Percentiles rank a stretch among this genome's conserved stretches.
These are phyloP conservation scores for Truncatella angustata DNA, from an alignment of 2,329 filamentous ascomycete species.

Conservation along the genomic window DNA sequence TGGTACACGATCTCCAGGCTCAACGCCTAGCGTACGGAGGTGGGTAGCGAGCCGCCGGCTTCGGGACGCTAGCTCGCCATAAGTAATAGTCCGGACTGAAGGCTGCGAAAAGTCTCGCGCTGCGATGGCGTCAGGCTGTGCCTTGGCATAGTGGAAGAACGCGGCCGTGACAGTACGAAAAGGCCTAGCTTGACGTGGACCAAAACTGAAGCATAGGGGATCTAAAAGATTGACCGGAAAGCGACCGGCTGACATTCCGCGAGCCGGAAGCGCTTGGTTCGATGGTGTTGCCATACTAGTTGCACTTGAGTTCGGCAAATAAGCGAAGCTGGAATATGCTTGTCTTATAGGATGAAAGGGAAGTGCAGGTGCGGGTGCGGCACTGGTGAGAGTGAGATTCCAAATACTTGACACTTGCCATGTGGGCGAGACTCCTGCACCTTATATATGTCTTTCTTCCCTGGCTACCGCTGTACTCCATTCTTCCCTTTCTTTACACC, in stretches of 20 bases:
- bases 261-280: not conserved
- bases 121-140: conserved; percentile 11
- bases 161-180: conserved; percentile 14
- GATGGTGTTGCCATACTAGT: not conserved
- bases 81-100: conserved; percentile 36
- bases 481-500: not conserved
- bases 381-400: not conserved
- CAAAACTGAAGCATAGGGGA: conserved; percentile 12
- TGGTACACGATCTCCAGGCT: conserved; percentile 46
- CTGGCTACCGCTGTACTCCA: not conserved
- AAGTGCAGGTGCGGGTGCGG: not conserved
- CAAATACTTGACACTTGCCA: not conserved
- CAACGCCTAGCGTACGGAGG: conserved; percentile 37
- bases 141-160: conserved; percentile 15
- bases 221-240: not conserved
- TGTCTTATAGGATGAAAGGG: not conserved
- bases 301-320: not conserved
- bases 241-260: not conserved
- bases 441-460: not conserved
- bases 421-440: not conserved
- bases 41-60: conserved; percentile 41
- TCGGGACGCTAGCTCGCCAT: conserved; percentile 40
- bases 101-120: conserved; percentile 15
- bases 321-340: conserved; percentile 2
- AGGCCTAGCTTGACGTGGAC: not conserved